phyloP scores from a whole-genome alignment of 345 rosid species.

The Triadica sebifera region DNA sequence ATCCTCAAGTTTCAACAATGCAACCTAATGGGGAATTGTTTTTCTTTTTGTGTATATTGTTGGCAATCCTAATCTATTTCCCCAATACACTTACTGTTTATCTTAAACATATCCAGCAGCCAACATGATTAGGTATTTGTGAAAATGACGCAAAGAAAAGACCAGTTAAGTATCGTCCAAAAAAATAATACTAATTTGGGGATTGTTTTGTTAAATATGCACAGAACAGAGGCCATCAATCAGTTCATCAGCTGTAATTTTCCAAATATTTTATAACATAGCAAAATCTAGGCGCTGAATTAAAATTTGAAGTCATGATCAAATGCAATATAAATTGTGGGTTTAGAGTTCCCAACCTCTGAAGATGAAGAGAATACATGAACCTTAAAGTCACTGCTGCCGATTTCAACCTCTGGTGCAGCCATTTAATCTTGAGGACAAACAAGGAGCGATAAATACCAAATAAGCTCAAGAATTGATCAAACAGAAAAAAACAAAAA shows the following conservation, averaged over 20 bases:
- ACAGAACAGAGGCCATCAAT: not conserved
- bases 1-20: no score
- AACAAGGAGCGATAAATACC: not conserved
- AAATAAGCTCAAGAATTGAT: constrained; percentile 15
- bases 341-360: constrained; percentile 41
- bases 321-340: not conserved
- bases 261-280: not conserved
- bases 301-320: constrained; percentile 2
- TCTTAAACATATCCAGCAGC: no score
- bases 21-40: no score
- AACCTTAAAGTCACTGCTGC: constrained; percentile 40
- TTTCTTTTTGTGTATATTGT: no score
- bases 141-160: no score
- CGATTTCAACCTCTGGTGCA: constrained; percentile 35
- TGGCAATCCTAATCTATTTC: no score
- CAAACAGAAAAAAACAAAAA: not conserved
- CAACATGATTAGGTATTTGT: not conserved
- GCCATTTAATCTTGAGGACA: constrained; percentile 23
- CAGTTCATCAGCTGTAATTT: not conserved
- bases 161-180: no score
- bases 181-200: no score
- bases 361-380: constrained; percentile 59
- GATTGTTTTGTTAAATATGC: not conserved
- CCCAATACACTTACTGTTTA: no score
- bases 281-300: not conserved